These are phyloP conservation scores for Ustilago xerochloae DNA, from an alignment of 1,284 basidiomycete species.

Conservation along the genomic window DNA sequence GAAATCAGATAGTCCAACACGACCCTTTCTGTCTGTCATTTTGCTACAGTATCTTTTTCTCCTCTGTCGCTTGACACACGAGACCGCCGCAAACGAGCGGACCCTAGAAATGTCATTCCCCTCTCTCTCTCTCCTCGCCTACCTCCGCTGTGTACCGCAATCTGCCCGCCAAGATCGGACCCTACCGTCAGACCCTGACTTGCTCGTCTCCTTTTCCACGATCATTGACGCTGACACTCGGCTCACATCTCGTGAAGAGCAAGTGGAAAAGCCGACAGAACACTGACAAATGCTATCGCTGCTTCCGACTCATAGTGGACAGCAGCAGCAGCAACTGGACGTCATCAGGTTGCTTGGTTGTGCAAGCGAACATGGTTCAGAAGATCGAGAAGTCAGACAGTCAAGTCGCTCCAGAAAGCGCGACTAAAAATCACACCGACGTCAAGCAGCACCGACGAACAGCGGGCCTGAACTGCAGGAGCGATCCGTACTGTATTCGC, in stretches of 20 bases:
- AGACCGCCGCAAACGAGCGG: background rate
- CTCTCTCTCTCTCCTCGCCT: background rate
- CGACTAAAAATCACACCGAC: background rate
- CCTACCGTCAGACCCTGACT: background rate
- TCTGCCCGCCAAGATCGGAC: background rate
- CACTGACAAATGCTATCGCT: background rate
- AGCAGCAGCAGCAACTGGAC: background rate
- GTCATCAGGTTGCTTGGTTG: background rate
- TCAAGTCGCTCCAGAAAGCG: slow-evolving; percentile 2
- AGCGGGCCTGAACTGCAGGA: background rate
- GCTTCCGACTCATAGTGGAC: background rate
- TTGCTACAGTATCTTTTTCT: background rate
- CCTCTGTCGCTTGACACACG: background rate
- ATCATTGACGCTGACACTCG: too few relatives aligned
- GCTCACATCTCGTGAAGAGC: too few relatives aligned
- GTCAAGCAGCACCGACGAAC: background rate
- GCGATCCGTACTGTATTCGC: background rate
- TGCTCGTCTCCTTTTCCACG: too few relatives aligned
- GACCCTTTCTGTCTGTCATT: background rate
- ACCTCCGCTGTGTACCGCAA: background rate
- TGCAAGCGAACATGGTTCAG: background rate
- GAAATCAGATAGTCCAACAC: background rate
- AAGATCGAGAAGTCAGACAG: too few relatives aligned
- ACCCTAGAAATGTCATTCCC: background rate
- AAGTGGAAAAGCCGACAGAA: too few relatives aligned